Evolutionary conservation across 2,329 filamentous ascomycete species (phyloP), one percentile per base, ranked within the genome.

Genomic region (Hypoxylon sp.): DNA sequence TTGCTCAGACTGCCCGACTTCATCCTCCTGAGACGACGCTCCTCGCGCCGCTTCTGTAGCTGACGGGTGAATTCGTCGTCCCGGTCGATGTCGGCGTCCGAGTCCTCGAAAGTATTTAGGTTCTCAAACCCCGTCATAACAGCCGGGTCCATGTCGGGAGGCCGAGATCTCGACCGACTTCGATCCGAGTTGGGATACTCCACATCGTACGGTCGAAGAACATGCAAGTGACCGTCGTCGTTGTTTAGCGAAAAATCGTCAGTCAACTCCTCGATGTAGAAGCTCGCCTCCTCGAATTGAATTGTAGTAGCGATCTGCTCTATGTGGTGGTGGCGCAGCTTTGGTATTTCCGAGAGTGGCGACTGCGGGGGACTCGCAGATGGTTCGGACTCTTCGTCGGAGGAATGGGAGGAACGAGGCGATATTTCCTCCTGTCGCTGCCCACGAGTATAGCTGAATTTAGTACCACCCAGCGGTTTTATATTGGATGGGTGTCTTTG

Each of bases 1-100:
- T 77, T 77, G 71, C 74, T 75, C 46, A 76, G 73, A 56, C 73
- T 75, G 50, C 75, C 74, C 6, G 73, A 75, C 51, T 71, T 75
- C 73, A 75, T 74, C 7, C 75, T 68, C 37, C 73, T 67, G 22
- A 72, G 55, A 17, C 73, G 70, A 26, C 68, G 70, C 44, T 72
- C 62, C 59, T 71, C 58, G 4, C 73, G 71, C 26, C 56, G 47
- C 8, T 64, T 60, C 48, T 63, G 70, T 2, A 73, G 44, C 4
- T 67, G 56, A 22, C 60, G 56, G 24, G 61, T 56, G 51, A 74
- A 75, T 22, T 75, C 72, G 37, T 72, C 66, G 10, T 71, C 62
- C 8, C 46, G 51, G 10, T 71, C 71, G 3, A 68, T 41, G 11
- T 72, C 70, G 11, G 48, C 69, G 52, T 73, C 73, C 3, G 68